phyloP scores from a whole-genome alignment of 2,329 filamentous ascomycete species.

The Penicillium sp. region DNA sequence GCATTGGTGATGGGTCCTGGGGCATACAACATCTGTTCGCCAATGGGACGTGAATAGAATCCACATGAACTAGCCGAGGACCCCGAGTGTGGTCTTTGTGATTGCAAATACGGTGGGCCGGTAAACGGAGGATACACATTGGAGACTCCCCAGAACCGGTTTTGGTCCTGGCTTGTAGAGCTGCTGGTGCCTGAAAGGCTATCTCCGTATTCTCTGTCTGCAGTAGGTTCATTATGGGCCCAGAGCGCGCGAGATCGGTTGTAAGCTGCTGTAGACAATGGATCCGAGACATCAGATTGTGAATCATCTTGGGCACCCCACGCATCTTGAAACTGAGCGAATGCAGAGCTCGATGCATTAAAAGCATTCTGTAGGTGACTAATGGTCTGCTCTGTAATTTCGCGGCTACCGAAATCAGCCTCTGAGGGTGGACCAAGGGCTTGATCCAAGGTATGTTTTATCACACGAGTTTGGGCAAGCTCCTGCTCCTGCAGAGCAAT shows the following conservation, averaged over 20 bases:
- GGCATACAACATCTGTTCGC: conserved; percentile 33
- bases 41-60: conserved; percentile 30
- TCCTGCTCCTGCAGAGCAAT: conserved; percentile 62
- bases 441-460: conserved; percentile 61
- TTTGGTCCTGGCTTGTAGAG: conserved; percentile 27
- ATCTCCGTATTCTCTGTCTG: conserved; percentile 32
- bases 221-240: conserved; percentile 21
- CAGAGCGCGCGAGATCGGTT: conserved; percentile 39
- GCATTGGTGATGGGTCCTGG: conserved; percentile 24
- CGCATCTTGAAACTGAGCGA: conserved; percentile 41
- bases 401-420: conserved; percentile 48
- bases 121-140: conserved; percentile 20
- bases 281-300: conserved; percentile 46
- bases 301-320: conserved; percentile 47
- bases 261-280: conserved; percentile 42
- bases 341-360: conserved; percentile 49
- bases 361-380: conserved; percentile 52
- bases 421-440: conserved; percentile 55
- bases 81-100: conserved; percentile 38
- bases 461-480: conserved; percentile 58
- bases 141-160: conserved; percentile 33
- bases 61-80: conserved; percentile 28
- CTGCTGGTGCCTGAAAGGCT: conserved; percentile 19
- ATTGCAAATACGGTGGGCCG: conserved; percentile 23
- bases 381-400: conserved; percentile 52